Evolutionary conservation across 768 basidiomycete species (phyloP).

Genomic region (Piloderma croceum): DNA sequence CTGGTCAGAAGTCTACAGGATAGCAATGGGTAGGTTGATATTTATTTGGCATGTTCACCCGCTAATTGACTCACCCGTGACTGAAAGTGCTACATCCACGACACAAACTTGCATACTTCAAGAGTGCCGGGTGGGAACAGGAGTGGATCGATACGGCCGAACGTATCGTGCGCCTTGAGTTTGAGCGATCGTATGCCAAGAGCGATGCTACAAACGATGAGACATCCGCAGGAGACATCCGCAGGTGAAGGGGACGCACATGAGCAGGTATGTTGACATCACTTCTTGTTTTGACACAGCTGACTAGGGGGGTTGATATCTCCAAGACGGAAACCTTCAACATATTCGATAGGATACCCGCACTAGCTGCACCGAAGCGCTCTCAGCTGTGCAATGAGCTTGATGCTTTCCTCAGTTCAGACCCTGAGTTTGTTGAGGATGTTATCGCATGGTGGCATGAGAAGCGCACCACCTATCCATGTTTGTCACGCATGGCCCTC

Average conservation of each 20-base stretch:
- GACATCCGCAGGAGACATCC: too few relatives aligned
- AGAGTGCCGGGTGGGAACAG: conserved; percentile 17
- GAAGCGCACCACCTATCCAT: conserved; percentile 15
- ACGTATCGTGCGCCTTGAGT: not conserved
- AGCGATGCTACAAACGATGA: too few relatives aligned
- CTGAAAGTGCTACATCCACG: conserved; percentile 24
- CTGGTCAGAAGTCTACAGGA: conserved; percentile 24
- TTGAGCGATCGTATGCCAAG: not conserved
- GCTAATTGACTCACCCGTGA: not conserved
- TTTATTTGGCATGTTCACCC: not conserved
- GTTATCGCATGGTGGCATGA: conserved; percentile 17
- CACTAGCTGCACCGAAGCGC: not conserved
- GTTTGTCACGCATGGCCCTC: conserved; percentile 21
- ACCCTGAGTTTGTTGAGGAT: conserved; percentile 6
- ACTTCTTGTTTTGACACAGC: too few relatives aligned
- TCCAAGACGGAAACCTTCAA: not conserved
- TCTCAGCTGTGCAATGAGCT: too few relatives aligned
- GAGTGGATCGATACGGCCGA: conserved; percentile 22
- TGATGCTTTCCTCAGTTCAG: conserved; percentile 1
- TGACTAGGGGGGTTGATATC: too few relatives aligned
- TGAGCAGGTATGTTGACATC: too few relatives aligned
- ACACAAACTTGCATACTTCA: conserved; percentile 26
- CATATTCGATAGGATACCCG: not conserved
- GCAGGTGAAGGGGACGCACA: too few relatives aligned
- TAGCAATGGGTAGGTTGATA: conserved; percentile 29